These are phyloP conservation scores for Barbatosphaeria neglecta DNA, from an alignment of 495 filamentous ascomycete genomes.

Conservation along the genomic window DNA sequence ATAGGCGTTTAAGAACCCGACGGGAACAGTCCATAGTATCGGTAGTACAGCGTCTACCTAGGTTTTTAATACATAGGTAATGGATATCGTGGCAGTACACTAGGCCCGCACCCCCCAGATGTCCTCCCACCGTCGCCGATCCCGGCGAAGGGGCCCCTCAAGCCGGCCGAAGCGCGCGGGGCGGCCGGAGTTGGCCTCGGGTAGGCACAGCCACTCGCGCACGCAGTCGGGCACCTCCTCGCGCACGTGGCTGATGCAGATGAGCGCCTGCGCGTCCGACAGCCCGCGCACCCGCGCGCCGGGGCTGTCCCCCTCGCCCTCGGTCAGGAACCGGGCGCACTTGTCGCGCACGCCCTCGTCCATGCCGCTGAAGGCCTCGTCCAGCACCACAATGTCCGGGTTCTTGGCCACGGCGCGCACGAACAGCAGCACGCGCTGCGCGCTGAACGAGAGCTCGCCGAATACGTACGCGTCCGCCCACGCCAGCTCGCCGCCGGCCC, in stretches of 20 bases:
- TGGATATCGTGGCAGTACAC: too few relatives aligned
- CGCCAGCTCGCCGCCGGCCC: too few relatives aligned
- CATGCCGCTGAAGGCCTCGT: constrained; percentile 90
- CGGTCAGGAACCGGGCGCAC: constrained; percentile 64
- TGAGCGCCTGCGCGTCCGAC: constrained; percentile 57
- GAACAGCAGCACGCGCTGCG: constrained; percentile 78
- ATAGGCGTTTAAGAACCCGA: too few relatives aligned
- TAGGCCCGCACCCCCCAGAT: constrained; percentile 48
- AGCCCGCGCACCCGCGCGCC: constrained; percentile 37
- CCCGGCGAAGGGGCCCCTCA: constrained; percentile 40
- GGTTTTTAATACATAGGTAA: too few relatives aligned
- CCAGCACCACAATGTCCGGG: constrained; percentile 81
- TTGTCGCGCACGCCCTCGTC: constrained; percentile 70
- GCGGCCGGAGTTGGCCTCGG: constrained; percentile 44
- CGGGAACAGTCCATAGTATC: too few relatives aligned
- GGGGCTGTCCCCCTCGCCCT: constrained; percentile 33
- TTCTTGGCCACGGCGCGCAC: constrained; percentile 70
- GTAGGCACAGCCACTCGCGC: constrained; percentile 69
- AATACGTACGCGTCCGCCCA: constrained; percentile 66
- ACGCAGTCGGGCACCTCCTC: constrained; percentile 80
- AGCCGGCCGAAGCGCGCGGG: constrained; percentile 47
- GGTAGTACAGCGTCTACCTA: too few relatives aligned
- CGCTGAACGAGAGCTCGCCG: constrained; percentile 60
- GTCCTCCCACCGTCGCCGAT: constrained; percentile 42
- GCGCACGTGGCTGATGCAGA: constrained; percentile 79